These are phyloP conservation scores for Neoboletus brunneissimus DNA, from an alignment of 768 basidiomycete genomes.

Conservation along the genomic window DNA sequence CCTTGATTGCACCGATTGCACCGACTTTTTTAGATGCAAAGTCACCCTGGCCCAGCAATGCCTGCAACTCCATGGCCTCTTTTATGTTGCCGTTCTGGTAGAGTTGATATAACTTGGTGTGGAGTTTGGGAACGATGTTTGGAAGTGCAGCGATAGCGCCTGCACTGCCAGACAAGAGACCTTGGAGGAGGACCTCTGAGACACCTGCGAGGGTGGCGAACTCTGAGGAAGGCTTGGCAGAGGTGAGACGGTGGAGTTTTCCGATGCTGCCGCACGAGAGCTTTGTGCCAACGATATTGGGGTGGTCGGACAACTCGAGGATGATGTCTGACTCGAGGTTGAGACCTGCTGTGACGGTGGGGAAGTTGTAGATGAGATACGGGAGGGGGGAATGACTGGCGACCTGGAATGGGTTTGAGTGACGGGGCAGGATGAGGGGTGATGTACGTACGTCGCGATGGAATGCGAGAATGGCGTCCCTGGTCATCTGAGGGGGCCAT, in stretches of 20 bases:
- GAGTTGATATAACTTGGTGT: conserved; percentile 46
- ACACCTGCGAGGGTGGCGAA: conserved; percentile 77
- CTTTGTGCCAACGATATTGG: conserved; percentile 84
- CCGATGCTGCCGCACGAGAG: conserved; percentile 84
- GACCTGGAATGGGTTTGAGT: conserved; percentile 41
- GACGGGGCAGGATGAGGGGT: background rate
- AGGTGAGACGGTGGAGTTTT: conserved; percentile 74
- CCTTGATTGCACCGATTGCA: conserved; percentile 67
- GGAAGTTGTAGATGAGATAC: conserved; percentile 84
- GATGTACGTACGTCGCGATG: conserved; percentile 51
- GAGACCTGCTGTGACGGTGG: conserved; percentile 73
- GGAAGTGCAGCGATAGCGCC: conserved; percentile 66
- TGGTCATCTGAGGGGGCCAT: conserved; percentile 64
- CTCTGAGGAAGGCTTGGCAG: conserved; percentile 47
- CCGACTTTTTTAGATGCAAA: conserved; percentile 62
- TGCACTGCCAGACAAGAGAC: conserved; percentile 58
- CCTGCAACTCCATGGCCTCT: conserved; percentile 62
- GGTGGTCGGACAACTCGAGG: conserved; percentile 64
- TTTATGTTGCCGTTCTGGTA: conserved; percentile 51
- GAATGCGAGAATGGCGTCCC: conserved; percentile 61
- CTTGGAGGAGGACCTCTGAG: conserved; percentile 64
- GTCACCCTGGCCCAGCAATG: conserved; percentile 61
- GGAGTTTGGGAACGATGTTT: conserved; percentile 60
- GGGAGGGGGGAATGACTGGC: conserved; percentile 67
- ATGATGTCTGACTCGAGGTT: conserved; percentile 83